Evolutionary conservation across 352 stramenopile genomes (phyloP).

Genomic region (Phytophthora agathidicida): DNA sequence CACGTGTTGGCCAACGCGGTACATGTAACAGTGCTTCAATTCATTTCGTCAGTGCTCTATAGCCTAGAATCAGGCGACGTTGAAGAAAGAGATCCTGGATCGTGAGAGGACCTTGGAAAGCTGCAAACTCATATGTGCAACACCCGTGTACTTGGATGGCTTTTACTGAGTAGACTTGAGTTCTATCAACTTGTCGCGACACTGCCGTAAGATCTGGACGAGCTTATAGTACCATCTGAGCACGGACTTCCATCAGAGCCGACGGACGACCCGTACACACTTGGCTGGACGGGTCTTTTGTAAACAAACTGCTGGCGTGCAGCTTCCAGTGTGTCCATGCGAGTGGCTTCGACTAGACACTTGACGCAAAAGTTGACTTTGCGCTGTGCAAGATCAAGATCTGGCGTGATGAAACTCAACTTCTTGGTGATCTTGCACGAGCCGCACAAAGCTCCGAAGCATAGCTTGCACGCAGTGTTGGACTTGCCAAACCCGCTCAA

Average conservation of each 20-base stretch:
- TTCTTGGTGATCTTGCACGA: conserved; percentile 30
- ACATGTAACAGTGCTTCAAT: no score
- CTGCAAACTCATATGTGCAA: no score
- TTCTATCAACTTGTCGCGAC: no score
- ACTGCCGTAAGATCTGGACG: conserved; percentile 1
- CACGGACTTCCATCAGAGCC: conserved; percentile 11
- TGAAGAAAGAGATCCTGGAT: no score
- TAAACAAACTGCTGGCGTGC: conserved; percentile 28
- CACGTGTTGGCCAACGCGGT: no score
- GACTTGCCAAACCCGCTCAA: conserved; percentile 16
- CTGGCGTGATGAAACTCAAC: conserved; percentile 26
- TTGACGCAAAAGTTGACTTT: conserved; percentile 37
- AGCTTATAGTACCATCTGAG: conserved; percentile 9
- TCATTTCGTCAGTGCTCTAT: no score
- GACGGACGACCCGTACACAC: conserved; percentile 17
- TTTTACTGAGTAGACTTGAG: no score
- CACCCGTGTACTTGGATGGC: no score
- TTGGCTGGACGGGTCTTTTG: conserved; percentile 17
- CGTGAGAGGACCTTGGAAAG: no score
- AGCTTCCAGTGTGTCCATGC: conserved; percentile 24
- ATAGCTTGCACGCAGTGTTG: conserved; percentile 27
- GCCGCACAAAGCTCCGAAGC: conserved; percentile 23
- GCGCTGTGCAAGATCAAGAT: conserved; percentile 22
- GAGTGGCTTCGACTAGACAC: conserved; percentile 27
- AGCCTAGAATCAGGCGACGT: no score